Percentiles rank a stretch among this genome's conserved stretches.
Conservation (phyloP, 1,284 basidiomycete genomes). For the Lentinula novae-zelandiae region DNA sequence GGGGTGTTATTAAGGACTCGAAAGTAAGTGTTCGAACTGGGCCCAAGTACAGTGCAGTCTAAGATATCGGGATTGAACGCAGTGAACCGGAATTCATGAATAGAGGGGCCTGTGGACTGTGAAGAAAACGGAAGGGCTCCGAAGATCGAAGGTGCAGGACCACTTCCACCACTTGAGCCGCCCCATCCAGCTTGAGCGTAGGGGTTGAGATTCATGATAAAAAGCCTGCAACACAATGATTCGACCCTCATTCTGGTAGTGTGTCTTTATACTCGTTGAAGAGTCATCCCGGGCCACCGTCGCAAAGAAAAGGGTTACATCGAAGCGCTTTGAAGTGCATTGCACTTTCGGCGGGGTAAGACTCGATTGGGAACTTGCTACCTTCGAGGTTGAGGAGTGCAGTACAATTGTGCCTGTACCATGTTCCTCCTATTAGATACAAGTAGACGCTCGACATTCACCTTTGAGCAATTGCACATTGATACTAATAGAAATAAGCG, state of each 20-base stretch:
- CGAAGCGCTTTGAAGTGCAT: neutral
- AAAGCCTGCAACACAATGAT: neutral
- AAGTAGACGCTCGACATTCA: neutral
- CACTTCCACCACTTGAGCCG: constrained; percentile 20
- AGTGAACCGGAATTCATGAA: constrained; percentile 26
- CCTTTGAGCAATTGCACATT: neutral
- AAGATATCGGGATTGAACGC: constrained; percentile 23
- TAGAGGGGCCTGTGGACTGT: constrained; percentile 16
- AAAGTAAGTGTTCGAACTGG: constrained; percentile 17
- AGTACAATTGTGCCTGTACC: neutral
- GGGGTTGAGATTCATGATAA: constrained; percentile 24
- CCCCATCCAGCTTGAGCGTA: constrained; percentile 28
- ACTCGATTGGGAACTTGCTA: neutral
- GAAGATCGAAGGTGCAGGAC: constrained; percentile 18
- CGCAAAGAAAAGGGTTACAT: neutral
- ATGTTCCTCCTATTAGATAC: neutral
- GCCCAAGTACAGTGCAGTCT: constrained; percentile 26
- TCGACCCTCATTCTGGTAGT: neutral
- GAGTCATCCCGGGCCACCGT: neutral
- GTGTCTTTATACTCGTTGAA: neutral
- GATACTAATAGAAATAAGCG: neutral
- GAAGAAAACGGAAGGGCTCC: constrained; percentile 22
- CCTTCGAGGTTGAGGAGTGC: neutral
- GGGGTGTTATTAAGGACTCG: constrained; percentile 16
- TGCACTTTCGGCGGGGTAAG: neutral